These are phyloP conservation scores for Lanzia echinophila DNA, from an alignment of 2,329 filamentous ascomycete genomes.

Conservation along the genomic window DNA sequence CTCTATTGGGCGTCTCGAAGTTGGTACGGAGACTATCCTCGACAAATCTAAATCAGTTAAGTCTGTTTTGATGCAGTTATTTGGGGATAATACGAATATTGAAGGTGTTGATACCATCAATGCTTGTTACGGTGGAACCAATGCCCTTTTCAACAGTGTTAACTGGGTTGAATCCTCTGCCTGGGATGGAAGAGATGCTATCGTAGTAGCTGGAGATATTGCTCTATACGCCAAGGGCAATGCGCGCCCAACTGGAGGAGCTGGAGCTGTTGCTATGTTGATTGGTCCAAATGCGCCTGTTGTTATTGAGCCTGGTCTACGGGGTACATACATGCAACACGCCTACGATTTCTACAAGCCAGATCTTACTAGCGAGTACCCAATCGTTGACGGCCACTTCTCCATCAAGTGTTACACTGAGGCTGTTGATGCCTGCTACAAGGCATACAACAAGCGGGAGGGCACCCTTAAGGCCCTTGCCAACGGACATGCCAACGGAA, in stretches of 20 bases:
- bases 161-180: conserved; percentile 84
- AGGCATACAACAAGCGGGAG: conserved; percentile 72
- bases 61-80: conserved; percentile 81
- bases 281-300: conserved; percentile 73
- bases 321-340: conserved; percentile 75
- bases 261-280: conserved; percentile 71
- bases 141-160: conserved; percentile 73
- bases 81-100: conserved; percentile 75
- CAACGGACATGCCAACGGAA: conserved; percentile 48
- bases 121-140: conserved; percentile 82
- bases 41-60: conserved; percentile 92
- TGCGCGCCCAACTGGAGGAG: conserved; percentile 74
- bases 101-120: conserved; percentile 81
- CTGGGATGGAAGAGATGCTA: conserved; percentile 77
- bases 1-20: conserved; percentile 73
- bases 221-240: conserved; percentile 79
- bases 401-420: conserved; percentile 76
- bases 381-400: conserved; percentile 77
- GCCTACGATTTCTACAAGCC: conserved; percentile 90
- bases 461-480: conserved; percentile 44
- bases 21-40: conserved; percentile 77
- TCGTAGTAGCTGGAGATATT: conserved; percentile 77
- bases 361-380: conserved; percentile 80
- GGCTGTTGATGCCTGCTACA: conserved; percentile 75
- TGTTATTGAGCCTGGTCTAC: conserved; percentile 70